phyloP scores from a whole-genome alignment of 805 yeast genomes.

The Debaryomyces tyrocola region DNA sequence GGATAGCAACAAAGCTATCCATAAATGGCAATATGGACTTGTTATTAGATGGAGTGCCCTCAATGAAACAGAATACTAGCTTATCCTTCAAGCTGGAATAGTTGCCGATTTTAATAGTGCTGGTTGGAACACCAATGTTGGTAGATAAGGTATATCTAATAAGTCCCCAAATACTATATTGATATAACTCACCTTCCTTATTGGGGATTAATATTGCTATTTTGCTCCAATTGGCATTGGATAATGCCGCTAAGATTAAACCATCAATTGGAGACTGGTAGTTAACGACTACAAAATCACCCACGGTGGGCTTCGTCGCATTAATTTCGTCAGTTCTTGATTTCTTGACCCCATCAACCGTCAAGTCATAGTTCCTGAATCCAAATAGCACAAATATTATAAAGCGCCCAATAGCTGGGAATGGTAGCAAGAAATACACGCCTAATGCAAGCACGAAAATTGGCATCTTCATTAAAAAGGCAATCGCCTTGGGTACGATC shows the following conservation, averaged over 20 bases:
- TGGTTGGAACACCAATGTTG: constrained; percentile 4
- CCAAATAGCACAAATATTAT: constrained; percentile 30
- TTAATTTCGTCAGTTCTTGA: constrained; percentile 34
- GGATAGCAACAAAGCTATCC: constrained; percentile 16
- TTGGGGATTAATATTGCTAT: constrained; percentile 42
- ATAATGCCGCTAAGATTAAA: constrained; percentile 29
- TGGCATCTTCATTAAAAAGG: constrained; percentile 28
- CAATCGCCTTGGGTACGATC: not conserved
- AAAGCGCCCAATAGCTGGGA: constrained; percentile 19
- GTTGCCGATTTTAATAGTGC: constrained; percentile 14
- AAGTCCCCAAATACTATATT: constrained; percentile 26
- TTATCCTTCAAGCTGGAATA: constrained; percentile 33
- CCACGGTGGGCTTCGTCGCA: constrained; percentile 34
- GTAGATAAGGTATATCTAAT: constrained; percentile 21
- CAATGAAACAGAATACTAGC: constrained; percentile 59
- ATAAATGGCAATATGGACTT: constrained; percentile 66
- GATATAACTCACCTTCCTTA: constrained; percentile 27
- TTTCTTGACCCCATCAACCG: constrained; percentile 51
- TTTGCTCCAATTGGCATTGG: constrained; percentile 22
- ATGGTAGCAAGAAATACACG: constrained; percentile 14
- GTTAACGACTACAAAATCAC: constrained; percentile 57
- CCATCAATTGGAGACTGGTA: constrained; percentile 61
- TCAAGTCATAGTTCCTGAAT: constrained; percentile 35
- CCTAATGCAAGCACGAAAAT: constrained; percentile 17
- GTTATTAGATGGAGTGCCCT: constrained; percentile 87